Evolutionary conservation across 768 basidiomycete genomes (phyloP).

Genomic region (Scleroderma bovista): DNA sequence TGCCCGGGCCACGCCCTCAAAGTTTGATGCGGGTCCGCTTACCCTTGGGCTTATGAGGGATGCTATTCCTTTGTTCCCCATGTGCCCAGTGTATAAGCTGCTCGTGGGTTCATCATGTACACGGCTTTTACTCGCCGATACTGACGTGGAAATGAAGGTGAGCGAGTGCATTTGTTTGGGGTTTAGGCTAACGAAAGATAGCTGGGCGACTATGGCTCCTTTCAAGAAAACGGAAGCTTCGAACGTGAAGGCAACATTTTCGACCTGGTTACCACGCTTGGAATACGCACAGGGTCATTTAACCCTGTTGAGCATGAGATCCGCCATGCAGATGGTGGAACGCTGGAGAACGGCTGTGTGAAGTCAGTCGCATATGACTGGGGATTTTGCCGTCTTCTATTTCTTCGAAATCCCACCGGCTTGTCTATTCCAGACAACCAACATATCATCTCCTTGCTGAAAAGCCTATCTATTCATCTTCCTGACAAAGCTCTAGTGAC

Average conservation of each 20-base stretch:
- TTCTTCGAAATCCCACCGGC: background rate
- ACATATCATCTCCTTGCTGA: background rate
- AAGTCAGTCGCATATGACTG: background rate
- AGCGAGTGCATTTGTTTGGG: background rate
- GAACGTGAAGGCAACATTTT: background rate
- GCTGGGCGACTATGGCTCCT: background rate
- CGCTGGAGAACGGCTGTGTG: background rate
- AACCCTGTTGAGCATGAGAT: background rate
- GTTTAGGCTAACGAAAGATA: background rate
- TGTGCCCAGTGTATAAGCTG: background rate
- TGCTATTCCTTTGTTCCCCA: background rate
- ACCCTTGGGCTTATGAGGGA: background rate
- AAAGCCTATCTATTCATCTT: background rate
- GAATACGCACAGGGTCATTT: too few species aligned
- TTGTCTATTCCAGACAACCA: background rate
- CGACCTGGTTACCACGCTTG: background rate
- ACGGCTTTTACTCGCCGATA: background rate
- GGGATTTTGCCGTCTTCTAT: background rate
- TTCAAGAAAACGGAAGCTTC: background rate
- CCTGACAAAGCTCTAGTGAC: background rate
- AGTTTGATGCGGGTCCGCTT: background rate
- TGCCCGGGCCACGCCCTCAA: background rate
- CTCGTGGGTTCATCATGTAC: background rate
- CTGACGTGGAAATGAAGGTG: background rate
- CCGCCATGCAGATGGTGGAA: background rate